A percentile compares a stretch with the other conserved stretches of the same genome.
Conservation (phyloP, 805 yeast genomes). For the Spathaspora arborariae region DNA sequence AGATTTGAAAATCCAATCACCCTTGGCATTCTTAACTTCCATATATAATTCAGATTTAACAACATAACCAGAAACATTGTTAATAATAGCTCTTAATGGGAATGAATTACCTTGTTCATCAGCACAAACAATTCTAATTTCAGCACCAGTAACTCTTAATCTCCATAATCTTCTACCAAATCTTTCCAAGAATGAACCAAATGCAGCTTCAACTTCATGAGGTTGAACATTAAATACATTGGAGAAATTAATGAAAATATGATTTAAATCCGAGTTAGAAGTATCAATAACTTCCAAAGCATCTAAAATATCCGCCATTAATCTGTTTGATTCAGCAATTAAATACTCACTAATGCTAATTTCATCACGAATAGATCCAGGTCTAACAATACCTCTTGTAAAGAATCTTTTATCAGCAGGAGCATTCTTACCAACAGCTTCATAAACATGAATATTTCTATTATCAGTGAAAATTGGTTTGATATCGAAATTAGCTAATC, state of each 20-base stretch:
- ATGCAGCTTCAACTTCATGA: slow-evolving; percentile 94
- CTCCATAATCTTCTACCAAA: slow-evolving; percentile 97
- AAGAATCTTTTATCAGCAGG: slow-evolving; percentile 92
- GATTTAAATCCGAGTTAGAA: slow-evolving; percentile 92
- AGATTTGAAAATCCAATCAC: slow-evolving; percentile 97
- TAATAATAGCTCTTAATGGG: slow-evolving; percentile 95
- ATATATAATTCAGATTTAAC: slow-evolving; percentile 93
- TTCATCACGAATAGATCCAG: slow-evolving; percentile 92
- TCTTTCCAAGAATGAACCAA: slow-evolving; percentile 96
- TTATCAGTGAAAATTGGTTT: slow-evolving; percentile 94
- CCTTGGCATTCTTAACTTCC: slow-evolving; percentile 87
- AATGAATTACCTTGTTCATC: slow-evolving; percentile 85
- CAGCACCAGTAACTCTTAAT: slow-evolving; percentile 95
- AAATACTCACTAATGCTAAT: slow-evolving; percentile 89
- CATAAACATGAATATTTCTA: slow-evolving; percentile 96
- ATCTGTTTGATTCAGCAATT: slow-evolving; percentile 92
- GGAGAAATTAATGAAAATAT: slow-evolving; percentile 93
- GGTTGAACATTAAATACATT: slow-evolving; percentile 94
- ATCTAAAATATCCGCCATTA: slow-evolving; percentile 94
- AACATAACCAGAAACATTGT: slow-evolving; percentile 95
- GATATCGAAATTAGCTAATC: slow-evolving; percentile 91
- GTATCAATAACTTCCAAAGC: slow-evolving; percentile 93
- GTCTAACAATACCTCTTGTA: slow-evolving; percentile 95
- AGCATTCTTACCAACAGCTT: slow-evolving; percentile 92
- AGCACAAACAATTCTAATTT: slow-evolving; percentile 91